phyloP scores from a whole-genome alignment of 345 rosid species.

The Arabis alpina region DNA sequence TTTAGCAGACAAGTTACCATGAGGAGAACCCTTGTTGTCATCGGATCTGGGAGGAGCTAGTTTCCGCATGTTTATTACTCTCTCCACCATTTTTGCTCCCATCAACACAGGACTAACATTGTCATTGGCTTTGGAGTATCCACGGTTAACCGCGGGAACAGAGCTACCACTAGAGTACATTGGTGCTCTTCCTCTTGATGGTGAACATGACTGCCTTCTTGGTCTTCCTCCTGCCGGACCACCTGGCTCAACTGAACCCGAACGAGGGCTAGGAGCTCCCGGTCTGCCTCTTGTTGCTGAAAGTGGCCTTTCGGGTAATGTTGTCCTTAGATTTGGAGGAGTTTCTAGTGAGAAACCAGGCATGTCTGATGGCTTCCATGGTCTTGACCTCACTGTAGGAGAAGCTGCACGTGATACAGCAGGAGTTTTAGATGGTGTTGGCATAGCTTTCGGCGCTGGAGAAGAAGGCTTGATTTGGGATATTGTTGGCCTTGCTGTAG shows the following conservation, averaged over 20 bases:
- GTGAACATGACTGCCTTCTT: conserved; percentile 93
- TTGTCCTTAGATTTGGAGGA: conserved; percentile 94
- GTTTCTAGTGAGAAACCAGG: conserved; percentile 95
- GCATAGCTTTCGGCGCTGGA: conserved; percentile 52
- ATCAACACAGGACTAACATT: conserved; percentile 81
- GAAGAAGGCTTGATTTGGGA: conserved; percentile 61
- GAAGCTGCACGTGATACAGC: conserved; percentile 75
- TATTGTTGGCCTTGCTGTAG: conserved; percentile 42
- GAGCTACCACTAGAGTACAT: conserved; percentile 83
- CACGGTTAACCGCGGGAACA: conserved; percentile 83
- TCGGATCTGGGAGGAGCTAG: conserved; percentile 83
- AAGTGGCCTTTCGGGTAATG: conserved; percentile 85
- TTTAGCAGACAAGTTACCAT: conserved; percentile 67
- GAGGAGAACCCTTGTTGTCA: conserved; percentile 76
- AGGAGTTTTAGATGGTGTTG: conserved; percentile 54
- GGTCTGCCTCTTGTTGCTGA: conserved; percentile 96
- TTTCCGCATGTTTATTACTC: conserved; percentile 93
- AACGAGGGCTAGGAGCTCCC: conserved; percentile 87
- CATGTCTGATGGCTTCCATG: conserved; percentile 99
- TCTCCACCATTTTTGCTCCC: conserved; percentile 95
- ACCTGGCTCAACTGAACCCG: conserved; percentile 82
- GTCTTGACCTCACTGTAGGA: conserved; percentile 76
- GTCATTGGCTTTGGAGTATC: conserved; percentile 65
- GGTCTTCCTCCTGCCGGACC: conserved; percentile 64
- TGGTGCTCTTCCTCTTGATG: conserved; percentile 81